Conservation (phyloP, 2,329 filamentous ascomycete genomes). For the Colletotrichum eremochloae region DNA sequence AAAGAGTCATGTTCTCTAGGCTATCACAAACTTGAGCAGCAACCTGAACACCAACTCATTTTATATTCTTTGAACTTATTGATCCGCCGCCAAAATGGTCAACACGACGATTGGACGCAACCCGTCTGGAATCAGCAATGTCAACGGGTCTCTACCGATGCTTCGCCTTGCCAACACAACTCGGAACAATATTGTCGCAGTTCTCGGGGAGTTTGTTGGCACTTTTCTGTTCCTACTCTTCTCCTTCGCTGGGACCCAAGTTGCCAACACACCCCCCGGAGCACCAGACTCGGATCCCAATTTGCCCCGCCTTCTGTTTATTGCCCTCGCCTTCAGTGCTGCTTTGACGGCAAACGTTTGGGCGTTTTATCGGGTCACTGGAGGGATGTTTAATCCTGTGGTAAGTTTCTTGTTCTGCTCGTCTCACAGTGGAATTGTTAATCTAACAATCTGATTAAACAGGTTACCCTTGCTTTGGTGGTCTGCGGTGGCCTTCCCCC, state of each 20-base stretch:
- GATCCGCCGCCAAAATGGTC: neutral
- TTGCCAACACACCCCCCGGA: conserved; percentile 46
- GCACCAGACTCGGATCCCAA: conserved; percentile 39
- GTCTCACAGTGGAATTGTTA: neutral
- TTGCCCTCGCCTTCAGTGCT: conserved; percentile 64
- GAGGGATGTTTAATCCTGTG: conserved; percentile 65
- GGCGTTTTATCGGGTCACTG: conserved; percentile 68
- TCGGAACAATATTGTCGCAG: conserved; percentile 56
- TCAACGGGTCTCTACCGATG: conserved; percentile 30
- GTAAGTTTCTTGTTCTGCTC: conserved; percentile 50
- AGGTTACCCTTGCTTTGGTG: conserved; percentile 71
- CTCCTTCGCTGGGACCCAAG: conserved; percentile 56
- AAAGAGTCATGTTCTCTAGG: too few relatives aligned
- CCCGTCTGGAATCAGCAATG: conserved; percentile 1
- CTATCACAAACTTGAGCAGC: neutral
- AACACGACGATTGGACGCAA: neutral
- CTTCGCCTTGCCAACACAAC: conserved; percentile 30
- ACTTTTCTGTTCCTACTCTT: conserved; percentile 67
- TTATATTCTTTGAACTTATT: neutral
- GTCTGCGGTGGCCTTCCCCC: conserved; percentile 68
- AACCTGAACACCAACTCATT: neutral
- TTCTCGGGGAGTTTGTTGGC: conserved; percentile 64
- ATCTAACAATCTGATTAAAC: neutral
- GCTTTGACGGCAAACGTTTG: conserved; percentile 67
- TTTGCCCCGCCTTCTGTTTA: conserved; percentile 59